Conservation (phyloP, 2,329 filamentous ascomycete species). For the Fusarium stilboides region DNA sequence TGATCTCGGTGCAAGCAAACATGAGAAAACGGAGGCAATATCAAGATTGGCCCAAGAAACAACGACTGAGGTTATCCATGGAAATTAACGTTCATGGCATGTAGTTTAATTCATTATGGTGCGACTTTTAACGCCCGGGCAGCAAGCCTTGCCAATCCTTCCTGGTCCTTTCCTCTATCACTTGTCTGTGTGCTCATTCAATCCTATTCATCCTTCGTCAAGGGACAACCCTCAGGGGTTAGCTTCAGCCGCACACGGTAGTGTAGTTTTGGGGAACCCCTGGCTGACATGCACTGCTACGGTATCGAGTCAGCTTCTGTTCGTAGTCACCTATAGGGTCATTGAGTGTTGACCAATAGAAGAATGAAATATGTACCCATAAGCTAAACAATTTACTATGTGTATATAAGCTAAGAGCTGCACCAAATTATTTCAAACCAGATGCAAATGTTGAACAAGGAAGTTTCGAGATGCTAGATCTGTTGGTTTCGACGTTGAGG, state of each 20-base stretch:
- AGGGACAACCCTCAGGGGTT: constrained; percentile 20
- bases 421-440: too few relatives aligned
- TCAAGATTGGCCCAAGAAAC: constrained; percentile 4
- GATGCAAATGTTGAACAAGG: too few relatives aligned
- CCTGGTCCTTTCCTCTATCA: constrained; percentile 4
- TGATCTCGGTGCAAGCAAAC: neutral
- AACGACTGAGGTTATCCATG: constrained; percentile 18
- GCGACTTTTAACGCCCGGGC: constrained; percentile 28
- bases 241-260: constrained; percentile 33
- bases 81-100: neutral
- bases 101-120: constrained; percentile 22
- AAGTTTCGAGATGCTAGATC: neutral
- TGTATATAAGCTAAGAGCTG: too few relatives aligned
- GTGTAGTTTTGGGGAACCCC: constrained; percentile 2
- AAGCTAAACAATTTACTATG: too few relatives aligned
- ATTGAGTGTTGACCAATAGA: too few relatives aligned
- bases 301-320: too few relatives aligned
- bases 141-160: neutral
- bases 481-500: neutral
- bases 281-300: neutral
- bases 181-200: constrained; percentile 4
- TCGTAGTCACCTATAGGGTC: too few relatives aligned
- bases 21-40: constrained; percentile 10
- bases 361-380: too few relatives aligned
- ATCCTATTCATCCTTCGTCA: constrained; percentile 29